phyloP scores from a whole-genome alignment of 108 stramenopile species.

The Discostella stelligeroides region DNA sequence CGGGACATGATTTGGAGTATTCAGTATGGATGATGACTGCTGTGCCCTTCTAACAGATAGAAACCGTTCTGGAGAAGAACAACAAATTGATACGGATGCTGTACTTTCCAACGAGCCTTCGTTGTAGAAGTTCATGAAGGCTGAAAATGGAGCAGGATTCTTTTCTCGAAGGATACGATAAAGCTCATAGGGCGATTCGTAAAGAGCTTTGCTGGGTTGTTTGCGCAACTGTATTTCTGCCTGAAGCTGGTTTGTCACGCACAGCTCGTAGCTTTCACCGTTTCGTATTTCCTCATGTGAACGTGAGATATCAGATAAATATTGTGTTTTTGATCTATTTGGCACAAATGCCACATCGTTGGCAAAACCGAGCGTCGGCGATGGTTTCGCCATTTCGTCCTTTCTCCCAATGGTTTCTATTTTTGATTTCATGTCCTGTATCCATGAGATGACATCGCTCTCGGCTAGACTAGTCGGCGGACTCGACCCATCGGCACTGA shows the following conservation, averaged over 20 bases:
- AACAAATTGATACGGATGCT: constrained; percentile 80
- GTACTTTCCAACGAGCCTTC: constrained; percentile 3
- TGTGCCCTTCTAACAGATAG: constrained; percentile 62
- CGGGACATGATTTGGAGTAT: background rate
- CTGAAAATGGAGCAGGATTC: constrained; percentile 95
- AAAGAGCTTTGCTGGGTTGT: constrained; percentile 1
- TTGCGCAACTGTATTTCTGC: constrained; percentile 33
- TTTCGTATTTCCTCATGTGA: constrained; percentile 80
- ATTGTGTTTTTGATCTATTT: constrained; percentile 59
- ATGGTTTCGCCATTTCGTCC: background rate
- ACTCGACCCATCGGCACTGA: constrained; percentile 12
- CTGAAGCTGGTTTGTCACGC: constrained; percentile 88
- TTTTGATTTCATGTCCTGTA: constrained; percentile 34
- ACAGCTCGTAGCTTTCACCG: constrained; percentile 94
- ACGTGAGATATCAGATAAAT: constrained; percentile 61
- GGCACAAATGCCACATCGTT: constrained; percentile 48
- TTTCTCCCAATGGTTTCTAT: constrained; percentile 14
- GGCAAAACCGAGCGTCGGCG: background rate
- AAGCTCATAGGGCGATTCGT: constrained; percentile 59
- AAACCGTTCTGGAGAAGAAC: constrained; percentile 95
- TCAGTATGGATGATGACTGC: background rate
- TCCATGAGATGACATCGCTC: constrained; percentile 56
- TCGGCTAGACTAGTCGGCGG: background rate
- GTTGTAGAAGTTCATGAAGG: constrained; percentile 65
- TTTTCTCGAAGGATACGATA: constrained; percentile 74